Evolutionary conservation across 805 yeast genomes (phyloP).

Genomic region (Candida boidinii): DNA sequence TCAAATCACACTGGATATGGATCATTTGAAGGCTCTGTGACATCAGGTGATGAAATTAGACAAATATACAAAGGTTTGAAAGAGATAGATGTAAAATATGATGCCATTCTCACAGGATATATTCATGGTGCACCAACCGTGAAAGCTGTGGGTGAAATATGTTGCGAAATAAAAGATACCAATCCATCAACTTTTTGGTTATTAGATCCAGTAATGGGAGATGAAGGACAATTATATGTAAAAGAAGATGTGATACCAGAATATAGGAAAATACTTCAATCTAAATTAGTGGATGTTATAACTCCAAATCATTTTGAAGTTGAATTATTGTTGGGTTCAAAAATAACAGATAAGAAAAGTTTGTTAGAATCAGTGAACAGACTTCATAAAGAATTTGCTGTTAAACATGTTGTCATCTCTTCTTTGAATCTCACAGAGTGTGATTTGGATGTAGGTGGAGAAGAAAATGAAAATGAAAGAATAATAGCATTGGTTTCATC

Average conservation of each 20-base stretch:
- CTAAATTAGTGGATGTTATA: constrained; percentile 37
- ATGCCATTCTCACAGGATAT: constrained; percentile 74
- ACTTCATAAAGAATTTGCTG: constrained; percentile 39
- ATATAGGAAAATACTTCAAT: constrained; percentile 37
- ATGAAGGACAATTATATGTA: constrained; percentile 78
- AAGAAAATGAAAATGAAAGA: constrained; percentile 2
- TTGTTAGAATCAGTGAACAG: constrained; percentile 37
- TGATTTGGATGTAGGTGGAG: constrained; percentile 10
- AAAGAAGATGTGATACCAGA: constrained; percentile 43
- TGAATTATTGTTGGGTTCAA: constrained; percentile 37
- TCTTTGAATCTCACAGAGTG: constrained; percentile 30
- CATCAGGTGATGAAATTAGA: constrained; percentile 34
- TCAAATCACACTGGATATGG: constrained; percentile 94
- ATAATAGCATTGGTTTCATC: constrained; percentile 30
- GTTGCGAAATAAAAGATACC: constrained; percentile 31
- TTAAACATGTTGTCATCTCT: constrained; percentile 60
- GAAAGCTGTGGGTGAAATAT: constrained; percentile 37
- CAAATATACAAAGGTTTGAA: constrained; percentile 49
- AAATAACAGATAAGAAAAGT: constrained; percentile 29
- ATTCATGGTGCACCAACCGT: constrained; percentile 56
- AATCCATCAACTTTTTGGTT: constrained; percentile 41
- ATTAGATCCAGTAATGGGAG: constrained; percentile 90
- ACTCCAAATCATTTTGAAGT: constrained; percentile 76
- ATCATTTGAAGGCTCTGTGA: constrained; percentile 47
- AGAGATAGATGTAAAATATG: constrained; percentile 42